Evolutionary conservation across 1,139 yeast species (phyloP).

Genomic region (Kluyveromyces sp.): DNA sequence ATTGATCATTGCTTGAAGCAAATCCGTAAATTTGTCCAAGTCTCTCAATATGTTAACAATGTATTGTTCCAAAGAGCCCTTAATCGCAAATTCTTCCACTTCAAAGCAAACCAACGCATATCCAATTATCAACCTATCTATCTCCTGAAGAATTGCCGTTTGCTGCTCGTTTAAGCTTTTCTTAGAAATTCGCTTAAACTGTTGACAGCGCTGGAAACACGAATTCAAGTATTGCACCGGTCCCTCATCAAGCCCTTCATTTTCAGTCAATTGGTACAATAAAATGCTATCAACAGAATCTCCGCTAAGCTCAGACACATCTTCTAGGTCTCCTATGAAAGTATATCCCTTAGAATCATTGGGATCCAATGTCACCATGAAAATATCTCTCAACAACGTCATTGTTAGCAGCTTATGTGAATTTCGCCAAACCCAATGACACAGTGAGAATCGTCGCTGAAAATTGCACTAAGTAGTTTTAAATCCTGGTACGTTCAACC

Average conservation of each 20-base stretch:
- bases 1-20: constrained; percentile 48
- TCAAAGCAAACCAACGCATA: constrained; percentile 67
- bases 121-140: constrained; percentile 49
- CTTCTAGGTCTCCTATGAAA: constrained; percentile 14
- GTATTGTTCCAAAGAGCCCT: constrained; percentile 21
- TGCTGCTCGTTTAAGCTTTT: constrained; percentile 21
- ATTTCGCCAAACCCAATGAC: background rate
- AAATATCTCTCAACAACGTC: constrained; percentile 25
- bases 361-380: constrained; percentile 19
- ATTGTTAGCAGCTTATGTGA: constrained; percentile 1
- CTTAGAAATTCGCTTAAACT: constrained; percentile 21
- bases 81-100: constrained; percentile 32
- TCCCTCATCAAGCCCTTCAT: constrained; percentile 17
- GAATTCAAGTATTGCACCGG: constrained; percentile 23
- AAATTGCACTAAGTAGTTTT: too few relatives aligned
- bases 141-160: constrained; percentile 42
- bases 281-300: constrained; percentile 25
- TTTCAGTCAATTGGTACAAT: constrained; percentile 28
- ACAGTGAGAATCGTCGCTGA: too few relatives aligned
- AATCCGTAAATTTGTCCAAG: constrained; percentile 41
- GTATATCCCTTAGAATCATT: constrained; percentile 16
- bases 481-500: too few relatives aligned
- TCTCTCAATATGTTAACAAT: constrained; percentile 31
- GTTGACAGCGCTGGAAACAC: constrained; percentile 24
- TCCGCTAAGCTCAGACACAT: constrained; percentile 3